Percentiles rank a stretch among this genome's conserved stretches.
phyloP scores from a whole-genome alignment of 345 rosid genomes.

The Acer campestre region DNA sequence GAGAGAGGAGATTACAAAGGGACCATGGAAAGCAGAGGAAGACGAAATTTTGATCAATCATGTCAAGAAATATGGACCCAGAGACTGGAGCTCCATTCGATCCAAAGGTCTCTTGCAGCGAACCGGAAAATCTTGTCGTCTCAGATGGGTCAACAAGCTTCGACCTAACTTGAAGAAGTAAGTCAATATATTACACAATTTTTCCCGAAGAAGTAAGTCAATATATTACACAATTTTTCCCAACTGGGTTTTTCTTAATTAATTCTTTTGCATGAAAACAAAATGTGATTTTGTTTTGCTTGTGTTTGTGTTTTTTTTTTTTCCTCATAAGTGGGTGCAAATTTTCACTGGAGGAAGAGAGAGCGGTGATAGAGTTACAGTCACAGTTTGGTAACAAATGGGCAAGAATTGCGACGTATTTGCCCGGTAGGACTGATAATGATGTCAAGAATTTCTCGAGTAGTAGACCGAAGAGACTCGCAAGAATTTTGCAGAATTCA shows the following conservation, averaged over 20 bases:
- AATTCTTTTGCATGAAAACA: not conserved
- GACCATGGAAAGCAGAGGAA: slow-evolving; percentile 95
- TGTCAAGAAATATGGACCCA: slow-evolving; percentile 73
- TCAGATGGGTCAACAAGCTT: slow-evolving; percentile 98
- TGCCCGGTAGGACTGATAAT: slow-evolving; percentile 86
- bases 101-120: slow-evolving; percentile 91
- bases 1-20: slow-evolving; percentile 54
- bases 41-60: slow-evolving; percentile 77
- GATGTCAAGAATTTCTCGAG: slow-evolving; percentile 99
- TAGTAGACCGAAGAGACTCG: slow-evolving; percentile 81
- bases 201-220: too few species aligned
- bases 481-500: slow-evolving; percentile 62
- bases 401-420: slow-evolving; percentile 89
- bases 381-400: slow-evolving; percentile 86
- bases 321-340: slow-evolving; percentile 71
- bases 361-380: slow-evolving; percentile 86
- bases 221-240: too few species aligned
- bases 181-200: not conserved
- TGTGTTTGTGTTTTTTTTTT: not conserved
- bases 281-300: not conserved
- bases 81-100: slow-evolving; percentile 99
- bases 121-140: slow-evolving; percentile 95
- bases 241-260: not conserved
- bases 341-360: slow-evolving; percentile 86
- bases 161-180: slow-evolving; percentile 90